A percentile compares a stretch with the other conserved stretches of the same genome.
phyloP scores from a whole-genome alignment of 495 filamentous ascomycete species.

The Talaromyces adpressus region DNA sequence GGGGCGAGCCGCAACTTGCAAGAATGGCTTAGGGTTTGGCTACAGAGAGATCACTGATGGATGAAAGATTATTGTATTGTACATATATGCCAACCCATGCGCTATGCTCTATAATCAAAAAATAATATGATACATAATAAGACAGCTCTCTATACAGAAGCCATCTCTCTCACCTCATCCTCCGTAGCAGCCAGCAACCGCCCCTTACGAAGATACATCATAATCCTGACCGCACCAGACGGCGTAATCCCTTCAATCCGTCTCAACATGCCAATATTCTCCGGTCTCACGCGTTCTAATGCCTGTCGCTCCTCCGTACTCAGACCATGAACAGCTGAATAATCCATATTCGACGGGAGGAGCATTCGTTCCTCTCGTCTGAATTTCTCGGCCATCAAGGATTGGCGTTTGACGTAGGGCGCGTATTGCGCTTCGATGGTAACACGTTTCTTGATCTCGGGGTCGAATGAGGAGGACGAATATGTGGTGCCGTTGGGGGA shows the following conservation, averaged over 20 bases:
- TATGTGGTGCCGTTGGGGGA: constrained; percentile 23
- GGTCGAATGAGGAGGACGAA: constrained; percentile 41
- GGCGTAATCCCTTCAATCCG: constrained; percentile 74
- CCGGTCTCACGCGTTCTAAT: constrained; percentile 64
- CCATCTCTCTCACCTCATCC: background rate
- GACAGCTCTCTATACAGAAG: background rate
- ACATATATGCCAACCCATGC: background rate
- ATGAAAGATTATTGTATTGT: background rate
- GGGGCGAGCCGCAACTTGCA: too few relatives aligned
- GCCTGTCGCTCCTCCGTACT: constrained; percentile 68
- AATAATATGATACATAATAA: background rate
- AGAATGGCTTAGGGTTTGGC: too few relatives aligned
- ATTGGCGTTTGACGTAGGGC: constrained; percentile 72
- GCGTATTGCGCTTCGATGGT: constrained; percentile 77
- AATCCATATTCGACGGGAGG: constrained; percentile 74
- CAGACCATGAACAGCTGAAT: constrained; percentile 61
- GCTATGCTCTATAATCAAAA: background rate
- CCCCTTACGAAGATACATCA: constrained; percentile 34
- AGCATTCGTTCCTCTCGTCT: constrained; percentile 67
- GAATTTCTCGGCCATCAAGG: constrained; percentile 53
- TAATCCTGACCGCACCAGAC: constrained; percentile 36
- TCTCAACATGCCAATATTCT: constrained; percentile 81
- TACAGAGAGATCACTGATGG: background rate
- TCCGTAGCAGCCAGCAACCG: background rate
- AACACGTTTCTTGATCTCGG: constrained; percentile 57